These are phyloP conservation scores for Mortierella alpina DNA, from an alignment of 192 early-diverging fungal genomes.

Conservation along the genomic window DNA sequence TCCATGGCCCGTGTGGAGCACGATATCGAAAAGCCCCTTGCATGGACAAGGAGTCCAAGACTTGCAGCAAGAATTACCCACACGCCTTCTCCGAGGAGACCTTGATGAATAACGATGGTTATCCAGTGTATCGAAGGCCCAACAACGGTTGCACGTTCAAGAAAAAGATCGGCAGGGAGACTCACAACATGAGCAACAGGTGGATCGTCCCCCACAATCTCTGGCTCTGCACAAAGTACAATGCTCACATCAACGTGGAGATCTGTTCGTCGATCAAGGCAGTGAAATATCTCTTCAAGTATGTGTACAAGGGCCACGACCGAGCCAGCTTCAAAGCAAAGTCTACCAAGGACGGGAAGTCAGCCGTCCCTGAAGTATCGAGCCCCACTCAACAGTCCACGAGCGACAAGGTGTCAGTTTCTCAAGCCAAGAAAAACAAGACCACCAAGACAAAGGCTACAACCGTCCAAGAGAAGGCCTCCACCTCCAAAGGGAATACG, in stretches of 20 bases:
- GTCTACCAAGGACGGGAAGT: no score
- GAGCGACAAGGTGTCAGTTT: not conserved
- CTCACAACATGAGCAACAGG: not conserved
- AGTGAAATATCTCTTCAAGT: constrained; percentile 18
- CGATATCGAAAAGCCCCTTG: not conserved
- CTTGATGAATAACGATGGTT: not conserved
- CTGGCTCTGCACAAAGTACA: constrained; percentile 33
- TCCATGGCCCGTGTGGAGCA: constrained; percentile 33
- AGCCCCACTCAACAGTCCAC: no score
- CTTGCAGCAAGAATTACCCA: not conserved
- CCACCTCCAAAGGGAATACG: no score
- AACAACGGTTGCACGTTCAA: not conserved
- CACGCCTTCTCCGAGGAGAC: not conserved
- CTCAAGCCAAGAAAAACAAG: not conserved
- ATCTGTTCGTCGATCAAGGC: constrained; percentile 14
- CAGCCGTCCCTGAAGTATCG: no score
- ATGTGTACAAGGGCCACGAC: constrained; percentile 5
- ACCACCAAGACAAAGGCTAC: not conserved
- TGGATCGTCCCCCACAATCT: constrained; percentile 27
- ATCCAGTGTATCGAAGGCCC: not conserved
- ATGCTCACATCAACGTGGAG: constrained; percentile 47
- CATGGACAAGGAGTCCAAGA: constrained; percentile 13
- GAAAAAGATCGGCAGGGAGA: not conserved
- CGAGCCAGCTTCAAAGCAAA: not conserved
- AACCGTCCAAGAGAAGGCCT: no score